Conservation (phyloP, 805 yeast species). For the Candida khao-thaluensis region DNA sequence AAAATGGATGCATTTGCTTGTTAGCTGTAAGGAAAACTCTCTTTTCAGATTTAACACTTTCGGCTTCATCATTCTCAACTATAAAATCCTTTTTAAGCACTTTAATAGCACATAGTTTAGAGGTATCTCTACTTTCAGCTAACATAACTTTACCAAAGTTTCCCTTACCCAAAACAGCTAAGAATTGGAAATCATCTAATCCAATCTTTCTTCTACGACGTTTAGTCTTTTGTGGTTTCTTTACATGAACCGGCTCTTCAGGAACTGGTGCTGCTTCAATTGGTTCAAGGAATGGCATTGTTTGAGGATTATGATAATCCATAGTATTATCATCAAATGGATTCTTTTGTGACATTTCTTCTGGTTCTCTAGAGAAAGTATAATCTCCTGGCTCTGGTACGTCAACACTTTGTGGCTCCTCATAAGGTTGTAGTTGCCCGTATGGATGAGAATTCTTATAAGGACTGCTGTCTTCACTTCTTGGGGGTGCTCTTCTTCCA, state of each 20-base stretch:
- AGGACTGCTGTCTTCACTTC: constrained; percentile 7
- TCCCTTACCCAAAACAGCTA: constrained; percentile 97
- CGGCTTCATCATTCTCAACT: constrained; percentile 93
- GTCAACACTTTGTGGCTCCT: background rate
- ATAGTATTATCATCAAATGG: constrained; percentile 16
- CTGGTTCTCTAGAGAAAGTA: constrained; percentile 21
- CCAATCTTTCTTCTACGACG: constrained; percentile 73
- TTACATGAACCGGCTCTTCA: constrained; percentile 15
- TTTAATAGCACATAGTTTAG: constrained; percentile 87
- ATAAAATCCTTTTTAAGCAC: constrained; percentile 95
- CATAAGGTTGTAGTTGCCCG: background rate
- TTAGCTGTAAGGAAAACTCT: constrained; percentile 85
- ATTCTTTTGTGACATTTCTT: constrained; percentile 15
- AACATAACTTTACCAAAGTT: constrained; percentile 98
- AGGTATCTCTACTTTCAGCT: constrained; percentile 86
- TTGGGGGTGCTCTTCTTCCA: constrained; percentile 22
- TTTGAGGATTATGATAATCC: constrained; percentile 25
- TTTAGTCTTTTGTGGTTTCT: constrained; percentile 26
- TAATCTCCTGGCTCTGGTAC: constrained; percentile 16
- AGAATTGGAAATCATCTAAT: constrained; percentile 87
- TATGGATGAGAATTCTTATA: background rate
- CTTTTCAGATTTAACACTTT: constrained; percentile 91
- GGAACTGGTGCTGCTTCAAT: constrained; percentile 6
- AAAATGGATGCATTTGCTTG: constrained; percentile 87
- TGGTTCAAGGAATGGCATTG: constrained; percentile 20